Conservation (phyloP, 805 yeast genomes). For the Gaillardinia entomophila region DNA sequence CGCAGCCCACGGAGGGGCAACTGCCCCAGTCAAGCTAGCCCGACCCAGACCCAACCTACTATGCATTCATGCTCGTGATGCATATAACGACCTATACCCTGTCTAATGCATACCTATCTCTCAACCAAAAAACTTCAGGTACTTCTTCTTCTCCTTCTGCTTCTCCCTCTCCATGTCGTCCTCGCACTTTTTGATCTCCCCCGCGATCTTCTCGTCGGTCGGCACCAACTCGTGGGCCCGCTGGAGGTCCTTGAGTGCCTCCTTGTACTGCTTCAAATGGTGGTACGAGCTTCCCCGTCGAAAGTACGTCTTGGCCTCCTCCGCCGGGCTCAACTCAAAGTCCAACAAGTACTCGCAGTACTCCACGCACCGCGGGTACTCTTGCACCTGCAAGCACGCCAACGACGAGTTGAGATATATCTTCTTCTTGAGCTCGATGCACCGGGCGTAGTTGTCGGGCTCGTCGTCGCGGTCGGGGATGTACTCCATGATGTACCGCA, state of each 20-base stretch:
- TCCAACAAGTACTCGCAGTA: slow-evolving; percentile 57
- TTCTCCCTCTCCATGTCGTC: slow-evolving; percentile 36
- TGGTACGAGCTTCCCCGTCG: slow-evolving; percentile 46
- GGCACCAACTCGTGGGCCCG: slow-evolving; percentile 41
- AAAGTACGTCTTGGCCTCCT: slow-evolving; percentile 53
- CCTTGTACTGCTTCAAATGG: slow-evolving; percentile 40
- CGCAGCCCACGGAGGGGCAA: too few relatives aligned
- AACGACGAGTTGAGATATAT: slow-evolving; percentile 56
- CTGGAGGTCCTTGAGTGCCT: slow-evolving; percentile 43
- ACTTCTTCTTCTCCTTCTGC: slow-evolving; percentile 46
- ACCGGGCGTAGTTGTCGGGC: slow-evolving; percentile 45
- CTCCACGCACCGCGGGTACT: slow-evolving; percentile 45
- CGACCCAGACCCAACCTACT: too few relatives aligned
- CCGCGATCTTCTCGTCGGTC: slow-evolving; percentile 43
- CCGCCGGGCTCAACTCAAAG: slow-evolving; percentile 31
- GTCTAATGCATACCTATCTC: slow-evolving; percentile 1
- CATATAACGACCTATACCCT: background rate
- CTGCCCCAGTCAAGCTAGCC: too few relatives aligned
- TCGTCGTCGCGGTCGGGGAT: slow-evolving; percentile 66
- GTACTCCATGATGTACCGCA: slow-evolving; percentile 65
- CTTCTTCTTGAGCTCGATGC: slow-evolving; percentile 47
- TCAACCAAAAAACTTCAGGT: slow-evolving; percentile 55
- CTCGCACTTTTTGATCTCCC: slow-evolving; percentile 40
- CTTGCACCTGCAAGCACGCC: slow-evolving; percentile 42
- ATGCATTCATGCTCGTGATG: background rate